These are phyloP conservation scores for Cercospora beticola DNA, from an alignment of 2,329 filamentous ascomycete genomes.

Conservation along the genomic window DNA sequence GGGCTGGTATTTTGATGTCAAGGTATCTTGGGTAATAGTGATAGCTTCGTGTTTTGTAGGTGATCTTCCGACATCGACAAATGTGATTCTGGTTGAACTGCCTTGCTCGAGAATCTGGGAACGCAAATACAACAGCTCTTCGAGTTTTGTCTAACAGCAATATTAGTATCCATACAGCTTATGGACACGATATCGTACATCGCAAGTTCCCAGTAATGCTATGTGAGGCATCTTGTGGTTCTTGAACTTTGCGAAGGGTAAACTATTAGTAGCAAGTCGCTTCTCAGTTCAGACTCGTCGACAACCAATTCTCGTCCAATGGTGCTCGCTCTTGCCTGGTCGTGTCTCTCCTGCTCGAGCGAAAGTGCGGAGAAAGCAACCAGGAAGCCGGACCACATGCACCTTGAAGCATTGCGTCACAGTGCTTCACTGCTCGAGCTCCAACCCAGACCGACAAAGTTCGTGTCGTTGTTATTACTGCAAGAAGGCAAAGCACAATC, in stretches of 20 bases:
- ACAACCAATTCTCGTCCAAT: not conserved
- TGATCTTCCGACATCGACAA: conserved; percentile 59
- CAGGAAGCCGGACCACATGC: not conserved
- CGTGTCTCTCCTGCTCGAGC: not conserved
- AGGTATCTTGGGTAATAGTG: conserved; percentile 45
- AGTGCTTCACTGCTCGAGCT: not conserved
- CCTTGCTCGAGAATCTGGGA: conserved; percentile 44
- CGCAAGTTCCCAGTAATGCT: conserved; percentile 61
- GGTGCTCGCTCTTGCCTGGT: not conserved
- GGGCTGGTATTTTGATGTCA: conserved; percentile 42
- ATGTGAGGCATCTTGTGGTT: conserved; percentile 41
- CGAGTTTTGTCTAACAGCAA: conserved; percentile 52
- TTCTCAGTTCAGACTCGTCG: not conserved
- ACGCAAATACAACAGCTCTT: conserved; percentile 58
- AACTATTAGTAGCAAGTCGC: not conserved
- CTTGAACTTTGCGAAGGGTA: not conserved
- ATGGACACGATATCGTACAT: conserved; percentile 36
- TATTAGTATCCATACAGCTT: not conserved
- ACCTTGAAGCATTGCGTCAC: not conserved
- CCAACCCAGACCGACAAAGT: not conserved
- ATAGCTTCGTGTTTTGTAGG: conserved; percentile 49
- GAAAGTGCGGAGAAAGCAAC: not conserved
- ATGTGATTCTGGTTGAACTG: conserved; percentile 41
- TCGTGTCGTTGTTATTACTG: not conserved
- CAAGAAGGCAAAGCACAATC: not conserved